Evolutionary conservation across 495 filamentous ascomycete species (phyloP), one percentile per base, ranked within the genome.

Genomic region (Xylaria sp.): DNA sequence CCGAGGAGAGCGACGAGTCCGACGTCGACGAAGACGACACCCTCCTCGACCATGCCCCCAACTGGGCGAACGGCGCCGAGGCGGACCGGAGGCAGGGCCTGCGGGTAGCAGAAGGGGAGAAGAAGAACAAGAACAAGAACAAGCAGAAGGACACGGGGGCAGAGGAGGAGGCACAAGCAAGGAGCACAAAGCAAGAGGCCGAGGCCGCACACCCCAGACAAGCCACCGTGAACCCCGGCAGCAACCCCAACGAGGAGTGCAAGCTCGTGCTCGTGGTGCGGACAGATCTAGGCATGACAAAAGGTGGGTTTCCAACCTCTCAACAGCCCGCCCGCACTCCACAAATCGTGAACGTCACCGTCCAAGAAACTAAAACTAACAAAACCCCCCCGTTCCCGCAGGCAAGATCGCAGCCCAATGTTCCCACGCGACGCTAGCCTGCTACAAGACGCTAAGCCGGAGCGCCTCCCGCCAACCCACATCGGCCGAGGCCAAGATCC

Each of bases 401-500:
- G 96, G 96, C 71, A 99, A 99, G 88, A 98, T 98, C 75, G 97
- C 93, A 66, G 96, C 96, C 8, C 97, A 99, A 85, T 93, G 90
- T 81, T 91, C 91, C n/a, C 96, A 99, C 81, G 96, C 96, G 11
- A 97, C 96, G 1, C 89, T 99, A 50, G 95, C 95, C 41, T 97
- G 94, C 87, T 99, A 98, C 90, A 97, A 97, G 83, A 85, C 89
- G 46, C 88, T 93, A 68, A 82, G 88, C 68, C 81, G 85, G n/a
- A 82, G 87, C 58, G 80, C 90, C 9, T 68, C 75, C 43, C 77
- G 76, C 29, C 76, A 80, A 24, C 82, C 85, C 3, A 81, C 85
- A 9, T 84, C 86, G 12, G 80, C 89, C 57, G 77, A 82, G 35
- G 85, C 87, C 17, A 83, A 88, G 29, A 84, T 98, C n/a, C 88